Base-by-base conservation (phyloP, 768 basidiomycete genomes). In the Russula brevipes region DNA sequence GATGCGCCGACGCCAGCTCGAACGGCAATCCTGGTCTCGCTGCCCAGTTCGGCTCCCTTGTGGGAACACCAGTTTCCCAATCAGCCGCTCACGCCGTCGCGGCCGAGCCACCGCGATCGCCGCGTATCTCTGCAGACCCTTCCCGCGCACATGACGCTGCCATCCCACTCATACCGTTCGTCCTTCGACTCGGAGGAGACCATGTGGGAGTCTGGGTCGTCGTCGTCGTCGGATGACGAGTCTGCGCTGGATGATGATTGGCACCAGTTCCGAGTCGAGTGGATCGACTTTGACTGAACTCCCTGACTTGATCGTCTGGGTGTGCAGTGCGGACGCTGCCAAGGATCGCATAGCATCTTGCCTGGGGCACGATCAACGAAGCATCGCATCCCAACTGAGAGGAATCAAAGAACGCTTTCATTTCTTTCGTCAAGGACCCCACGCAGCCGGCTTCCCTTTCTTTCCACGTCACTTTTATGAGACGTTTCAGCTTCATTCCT, bases 211-310 rank as follows among this genome's bases (percentile, higher is more conserved):
- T 42, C 41, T 5, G 59, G 5, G 2, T 64, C 59, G 6, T 60
- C 50, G 4, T 17, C 55, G n/a, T 35, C 45, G 38, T 46, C 50
- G 8, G 55, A 57, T 7, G 64, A 57, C 36, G 50, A 52, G 10
- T 53, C 55, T 4, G 60, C 44, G 2, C n/a, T 56, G 12, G 60
- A 62, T 5, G 56, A 63, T 19, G 60, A 53, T 31, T 65, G 63
- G 66, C 54, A 56, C 35, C 64, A 59, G 39, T 66, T 66, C 54
- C 66, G 59, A 30, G 66, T 65, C 17, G 66, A 65, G 17, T 65
- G 63, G 66, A 66, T 65, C 12, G 57, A 65, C 52, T 65, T 64
- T 45, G 49, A 56, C 10, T 45, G 6, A 2, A 38, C 52, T 5
- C 35, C 7, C 36, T 59, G 39, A 63, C 30, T 19, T 17, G 10